phyloP scores from a whole-genome alignment of 805 yeast species.

The Spathaspora arborariae region DNA sequence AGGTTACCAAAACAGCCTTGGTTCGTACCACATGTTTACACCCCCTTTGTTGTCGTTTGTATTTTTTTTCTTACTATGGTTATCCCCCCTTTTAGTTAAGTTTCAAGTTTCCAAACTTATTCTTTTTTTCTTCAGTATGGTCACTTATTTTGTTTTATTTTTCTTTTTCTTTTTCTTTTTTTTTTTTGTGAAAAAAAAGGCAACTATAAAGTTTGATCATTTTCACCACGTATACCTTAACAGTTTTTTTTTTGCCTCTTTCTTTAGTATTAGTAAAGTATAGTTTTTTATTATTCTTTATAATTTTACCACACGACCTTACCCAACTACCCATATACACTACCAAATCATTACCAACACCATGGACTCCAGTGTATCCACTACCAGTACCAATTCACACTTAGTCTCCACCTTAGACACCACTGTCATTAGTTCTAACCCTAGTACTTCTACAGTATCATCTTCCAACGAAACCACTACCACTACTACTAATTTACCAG shows the following conservation, averaged over 20 bases:
- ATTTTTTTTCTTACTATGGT: background rate
- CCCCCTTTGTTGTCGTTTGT: background rate
- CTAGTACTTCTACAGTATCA: background rate
- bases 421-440: background rate
- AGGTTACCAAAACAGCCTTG: no score
- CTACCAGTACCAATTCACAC: background rate
- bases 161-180: constrained; percentile 1
- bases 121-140: background rate
- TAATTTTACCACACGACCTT: no score
- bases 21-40: background rate
- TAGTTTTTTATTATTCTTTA: background rate
- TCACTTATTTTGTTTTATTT: background rate
- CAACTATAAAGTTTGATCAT: background rate
- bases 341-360: background rate
- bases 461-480: background rate
- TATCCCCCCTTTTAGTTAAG: background rate
- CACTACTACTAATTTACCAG: background rate
- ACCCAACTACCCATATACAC: no score
- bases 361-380: background rate
- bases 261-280: background rate
- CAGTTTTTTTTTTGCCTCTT: background rate
- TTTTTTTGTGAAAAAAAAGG: background rate
- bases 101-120: background rate
- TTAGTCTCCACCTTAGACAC: background rate
- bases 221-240: background rate